Base-by-base conservation (phyloP, 2,329 filamentous ascomycete species). In the Leptographium lundbergii region DNA sequence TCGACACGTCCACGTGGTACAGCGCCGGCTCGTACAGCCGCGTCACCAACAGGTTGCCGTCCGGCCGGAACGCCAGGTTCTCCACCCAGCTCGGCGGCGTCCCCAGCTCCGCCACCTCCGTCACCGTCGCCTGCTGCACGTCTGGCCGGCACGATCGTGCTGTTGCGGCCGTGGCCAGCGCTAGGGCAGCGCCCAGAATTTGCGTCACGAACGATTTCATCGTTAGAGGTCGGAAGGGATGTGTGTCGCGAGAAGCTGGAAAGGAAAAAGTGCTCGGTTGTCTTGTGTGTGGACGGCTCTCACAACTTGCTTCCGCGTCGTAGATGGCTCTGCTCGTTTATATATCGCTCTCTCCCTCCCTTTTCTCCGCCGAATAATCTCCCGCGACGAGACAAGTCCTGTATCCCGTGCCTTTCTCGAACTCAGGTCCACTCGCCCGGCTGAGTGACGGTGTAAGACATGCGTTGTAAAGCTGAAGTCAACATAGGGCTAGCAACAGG, bases 21-120 rank as follows among this genome's bases (percentile, higher is more conserved):
- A 74, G 61, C 57, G 70, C 66, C 24, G 57, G 54, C 4, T 48
- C 45, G 48, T 67, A 66, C 11, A 73, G 59, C 4, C 68, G 61
- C 17, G 66, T 63, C n/a, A 70, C 66, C 34, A 74, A 66, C n/a
- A 74, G 61, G 29, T 70, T 65, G 17, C 70, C 70, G 53, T 72
- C 72, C n/a, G 65, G 56, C 24, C 68, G 70, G 3, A 71, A 59
- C 10, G 67, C 69, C 27, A 75, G 63, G 57, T 75, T 74, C 60
- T 75, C 73, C n/a, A 34, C 56, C 39, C 59, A 60, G 50, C 54
- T 54, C n/a, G 45, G 45, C n/a, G 22, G n/a, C 45, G 45, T 48
- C 45, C 45, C 45, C n/a, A 48, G n/a, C 45, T 24, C 45, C 45
- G 45, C 45, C 19, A 48, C 45, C 45, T 6, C 45, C 5, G 45